Conservation (phyloP, 768 basidiomycete genomes). For the Calocybe indica region DNA sequence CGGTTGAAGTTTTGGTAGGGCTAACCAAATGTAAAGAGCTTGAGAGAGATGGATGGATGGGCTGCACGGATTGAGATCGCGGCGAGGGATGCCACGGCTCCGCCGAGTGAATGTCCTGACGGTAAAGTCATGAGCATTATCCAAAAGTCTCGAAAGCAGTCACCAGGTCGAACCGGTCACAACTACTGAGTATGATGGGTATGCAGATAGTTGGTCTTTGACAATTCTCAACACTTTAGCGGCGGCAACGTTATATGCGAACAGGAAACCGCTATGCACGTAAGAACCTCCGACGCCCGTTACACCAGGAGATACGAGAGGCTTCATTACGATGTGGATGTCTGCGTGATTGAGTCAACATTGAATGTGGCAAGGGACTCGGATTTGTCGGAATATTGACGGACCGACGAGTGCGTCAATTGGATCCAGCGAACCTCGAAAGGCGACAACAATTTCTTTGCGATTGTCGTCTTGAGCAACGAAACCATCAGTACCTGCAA, state of each 20-base stretch:
- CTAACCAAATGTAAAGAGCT: not conserved
- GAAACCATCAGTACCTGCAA: slow-evolving; percentile 37
- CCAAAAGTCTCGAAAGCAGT: slow-evolving; percentile 28
- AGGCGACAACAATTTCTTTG: slow-evolving; percentile 33
- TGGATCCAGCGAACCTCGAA: slow-evolving; percentile 30
- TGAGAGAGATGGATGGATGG: not conserved
- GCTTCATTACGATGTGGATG: not conserved
- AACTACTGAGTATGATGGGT: slow-evolving; percentile 24
- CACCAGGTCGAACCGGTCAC: slow-evolving; percentile 42
- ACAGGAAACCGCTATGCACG: slow-evolving; percentile 47
- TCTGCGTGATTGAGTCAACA: slow-evolving; percentile 19
- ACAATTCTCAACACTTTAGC: not conserved
- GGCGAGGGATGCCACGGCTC: slow-evolving; percentile 42
- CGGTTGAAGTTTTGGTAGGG: slow-evolving; percentile 25
- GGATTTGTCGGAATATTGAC: slow-evolving; percentile 33
- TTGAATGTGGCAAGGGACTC: slow-evolving; percentile 40
- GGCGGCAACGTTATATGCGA: slow-evolving; percentile 27
- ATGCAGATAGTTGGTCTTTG: no score
- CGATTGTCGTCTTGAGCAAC: slow-evolving; percentile 36
- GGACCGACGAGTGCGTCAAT: slow-evolving; percentile 37
- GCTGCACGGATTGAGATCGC: slow-evolving; percentile 25
- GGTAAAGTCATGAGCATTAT: slow-evolving; percentile 31
- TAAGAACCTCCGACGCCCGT: slow-evolving; percentile 21
- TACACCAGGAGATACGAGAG: slow-evolving; percentile 9
- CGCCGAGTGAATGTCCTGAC: slow-evolving; percentile 52